These are phyloP conservation scores for Discostella stelligera DNA, from an alignment of 352 stramenopile genomes.

Conservation along the genomic window DNA sequence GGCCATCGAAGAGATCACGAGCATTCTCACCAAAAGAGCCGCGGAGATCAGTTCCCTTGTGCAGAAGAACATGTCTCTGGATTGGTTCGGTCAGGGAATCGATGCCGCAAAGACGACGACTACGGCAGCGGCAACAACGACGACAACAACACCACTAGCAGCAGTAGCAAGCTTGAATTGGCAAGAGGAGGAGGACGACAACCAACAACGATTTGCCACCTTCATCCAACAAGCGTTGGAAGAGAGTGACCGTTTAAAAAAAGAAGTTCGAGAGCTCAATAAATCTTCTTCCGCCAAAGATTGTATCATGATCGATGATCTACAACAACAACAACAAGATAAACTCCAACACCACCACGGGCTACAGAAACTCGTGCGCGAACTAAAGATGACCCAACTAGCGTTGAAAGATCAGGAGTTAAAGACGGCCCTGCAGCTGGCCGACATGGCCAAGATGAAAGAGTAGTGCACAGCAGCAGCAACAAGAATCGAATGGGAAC, in stretches of 20 bases:
- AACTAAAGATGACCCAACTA: no score
- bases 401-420: no score
- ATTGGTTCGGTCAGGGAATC: no score
- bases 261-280: no score
- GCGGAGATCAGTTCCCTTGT: slow-evolving; percentile 22
- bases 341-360: neutral
- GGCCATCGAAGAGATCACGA: slow-evolving; percentile 40
- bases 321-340: no score
- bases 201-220: neutral
- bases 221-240: neutral
- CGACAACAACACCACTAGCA: no score
- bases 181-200: neutral
- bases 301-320: neutral
- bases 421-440: neutral
- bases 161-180: no score
- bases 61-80: slow-evolving; percentile 10
- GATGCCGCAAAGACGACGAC: no score
- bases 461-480: neutral
- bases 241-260: no score
- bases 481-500: neutral
- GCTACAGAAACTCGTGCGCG: no score
- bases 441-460: slow-evolving; percentile 6
- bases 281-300: no score
- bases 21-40: slow-evolving; percentile 24
- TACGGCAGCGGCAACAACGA: no score